Percentiles rank a stretch among this genome's conserved stretches.
These are phyloP conservation scores for Apiotrichum akiyoshidainum DNA, from an alignment of 1,284 basidiomycete genomes.

Conservation along the genomic window DNA sequence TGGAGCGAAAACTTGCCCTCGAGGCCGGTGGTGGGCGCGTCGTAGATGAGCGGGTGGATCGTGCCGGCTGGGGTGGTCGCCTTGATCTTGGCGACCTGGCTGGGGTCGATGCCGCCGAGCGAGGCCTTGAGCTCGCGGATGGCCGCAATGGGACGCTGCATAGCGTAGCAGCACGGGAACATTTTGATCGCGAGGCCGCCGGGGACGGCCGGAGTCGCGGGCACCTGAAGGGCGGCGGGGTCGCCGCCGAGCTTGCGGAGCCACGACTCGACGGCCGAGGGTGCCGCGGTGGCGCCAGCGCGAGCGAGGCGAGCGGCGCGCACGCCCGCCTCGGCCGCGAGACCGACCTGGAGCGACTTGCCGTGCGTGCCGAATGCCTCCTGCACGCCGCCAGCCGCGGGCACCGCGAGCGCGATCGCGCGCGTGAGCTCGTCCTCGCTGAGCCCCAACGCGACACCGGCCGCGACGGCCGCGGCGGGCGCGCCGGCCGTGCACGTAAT, in stretches of 20 bases:
- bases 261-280: slow-evolving; percentile 12
- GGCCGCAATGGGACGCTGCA: slow-evolving; percentile 15
- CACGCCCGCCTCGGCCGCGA: slow-evolving; percentile 11
- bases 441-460: slow-evolving; percentile 2
- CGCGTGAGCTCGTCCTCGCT: slow-evolving; percentile 13
- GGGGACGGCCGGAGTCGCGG: slow-evolving; percentile 8
- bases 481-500: slow-evolving; percentile 15
- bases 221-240: not conserved
- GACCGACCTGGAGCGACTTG: slow-evolving; percentile 13
- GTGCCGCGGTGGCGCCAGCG: slow-evolving; percentile 8
- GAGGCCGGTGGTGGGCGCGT: slow-evolving; percentile 9
- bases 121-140: slow-evolving; percentile 9
- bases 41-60: slow-evolving; percentile 14
- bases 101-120: slow-evolving; percentile 4
- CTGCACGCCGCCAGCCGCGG: slow-evolving; percentile 12
- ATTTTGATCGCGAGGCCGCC: slow-evolving; percentile 13
- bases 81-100: slow-evolving; percentile 5
- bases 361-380: slow-evolving; percentile 16
- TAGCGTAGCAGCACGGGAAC: slow-evolving; percentile 17
- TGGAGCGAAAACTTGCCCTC: slow-evolving; percentile 14
- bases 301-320: slow-evolving; percentile 5
- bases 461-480: slow-evolving; percentile 11
- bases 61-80: slow-evolving; percentile 9
- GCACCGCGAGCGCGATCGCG: slow-evolving; percentile 10
- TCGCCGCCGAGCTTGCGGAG: slow-evolving; percentile 10